Base-by-base conservation (phyloP, 768 basidiomycete genomes). In the Saitozyma sp. region DNA sequence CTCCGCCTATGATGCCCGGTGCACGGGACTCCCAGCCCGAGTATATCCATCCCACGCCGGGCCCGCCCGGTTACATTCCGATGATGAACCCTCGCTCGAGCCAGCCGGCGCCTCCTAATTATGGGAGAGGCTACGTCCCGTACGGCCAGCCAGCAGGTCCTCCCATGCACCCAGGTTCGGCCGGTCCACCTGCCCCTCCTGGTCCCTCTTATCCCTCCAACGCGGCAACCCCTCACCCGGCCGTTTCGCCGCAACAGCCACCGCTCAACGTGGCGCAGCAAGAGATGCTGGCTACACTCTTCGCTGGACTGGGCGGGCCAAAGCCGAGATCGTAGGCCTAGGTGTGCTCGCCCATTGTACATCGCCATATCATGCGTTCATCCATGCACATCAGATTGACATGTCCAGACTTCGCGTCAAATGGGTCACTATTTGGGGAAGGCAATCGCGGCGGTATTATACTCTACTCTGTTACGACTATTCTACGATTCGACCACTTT, bases 281-380 rank as follows among this genome's bases (percentile, higher is more conserved):
- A 46, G 71, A 73, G 37, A 69, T 69, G 65, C 53, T 73, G 19
- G 71, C 71, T 8, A 63, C 68, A 17, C 54, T 73, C 16, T 70
- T 70, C 52, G 52, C 66, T 13, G 69, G 69, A 9, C 53, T 68
- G 13, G 63, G 67, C 14, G 42, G 57, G 40, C 49, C 57, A 13
- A 43, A 57, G 17, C 9, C 16, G 9, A 20, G 39, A 54, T 29
- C 29, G 29, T n/a, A n/a, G 5, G 29, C 29, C 5, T 2, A 29
- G 29, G 29, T 29, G 29, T 29, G 29, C 29, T 29, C 29, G 29
- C 29, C 29, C 29, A 29, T 29, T 29, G 29, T 29, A 29, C 29
- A 29, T 29, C 29, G 29, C 29, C 29, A 29, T 29, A 29, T 29
- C 29, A 29, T 29, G 29, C 29, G 29, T 5, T 5, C 29, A 29